Evolutionary conservation across 2,329 filamentous ascomycete genomes (phyloP).

Genomic region (Sphaerulina populicola): DNA sequence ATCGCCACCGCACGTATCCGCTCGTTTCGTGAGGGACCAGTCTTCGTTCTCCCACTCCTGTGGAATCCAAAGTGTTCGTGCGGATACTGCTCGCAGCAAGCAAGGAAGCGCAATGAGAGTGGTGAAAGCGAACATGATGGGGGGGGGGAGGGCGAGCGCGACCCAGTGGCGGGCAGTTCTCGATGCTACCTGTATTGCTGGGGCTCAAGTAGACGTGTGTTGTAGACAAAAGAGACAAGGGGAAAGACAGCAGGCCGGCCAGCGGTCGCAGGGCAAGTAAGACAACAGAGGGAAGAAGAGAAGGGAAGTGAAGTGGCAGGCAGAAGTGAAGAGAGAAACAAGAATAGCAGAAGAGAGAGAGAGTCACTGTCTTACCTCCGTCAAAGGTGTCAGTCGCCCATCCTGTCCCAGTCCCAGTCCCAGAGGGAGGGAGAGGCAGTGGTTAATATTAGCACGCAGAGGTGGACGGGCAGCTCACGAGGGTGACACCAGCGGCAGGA

Average conservation of each 20-base stretch:
- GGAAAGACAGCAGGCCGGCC: conserved; percentile 13
- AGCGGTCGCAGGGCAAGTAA: conserved; percentile 11
- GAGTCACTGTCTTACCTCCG: conserved; percentile 9
- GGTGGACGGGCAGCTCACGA: conserved; percentile 1
- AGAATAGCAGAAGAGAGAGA: background rate
- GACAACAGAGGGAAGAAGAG: conserved; percentile 5
- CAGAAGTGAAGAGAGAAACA: background rate
- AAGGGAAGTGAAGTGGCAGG: conserved; percentile 1
- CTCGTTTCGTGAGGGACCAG: conserved; percentile 20
- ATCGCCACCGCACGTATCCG: conserved; percentile 43
- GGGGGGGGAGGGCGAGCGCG: conserved; percentile 7
- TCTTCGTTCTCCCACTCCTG: conserved; percentile 16
- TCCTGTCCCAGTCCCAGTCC: no score
- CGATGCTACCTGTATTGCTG: background rate
- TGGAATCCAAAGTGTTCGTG: conserved; percentile 24
- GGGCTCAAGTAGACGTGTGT: background rate
- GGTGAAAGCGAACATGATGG: conserved; percentile 12
- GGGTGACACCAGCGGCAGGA: conserved; percentile 20
- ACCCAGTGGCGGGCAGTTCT: conserved; percentile 12
- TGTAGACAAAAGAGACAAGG: conserved; percentile 12
- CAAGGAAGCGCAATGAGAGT: conserved; percentile 28
- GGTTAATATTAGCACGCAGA: conserved; percentile 9
- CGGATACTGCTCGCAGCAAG: conserved; percentile 15
- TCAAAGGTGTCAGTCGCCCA: no score
- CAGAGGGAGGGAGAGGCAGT: background rate